These are phyloP conservation scores for Pleurotus eryngii DNA, from an alignment of 768 basidiomycete species.

Conservation along the genomic window DNA sequence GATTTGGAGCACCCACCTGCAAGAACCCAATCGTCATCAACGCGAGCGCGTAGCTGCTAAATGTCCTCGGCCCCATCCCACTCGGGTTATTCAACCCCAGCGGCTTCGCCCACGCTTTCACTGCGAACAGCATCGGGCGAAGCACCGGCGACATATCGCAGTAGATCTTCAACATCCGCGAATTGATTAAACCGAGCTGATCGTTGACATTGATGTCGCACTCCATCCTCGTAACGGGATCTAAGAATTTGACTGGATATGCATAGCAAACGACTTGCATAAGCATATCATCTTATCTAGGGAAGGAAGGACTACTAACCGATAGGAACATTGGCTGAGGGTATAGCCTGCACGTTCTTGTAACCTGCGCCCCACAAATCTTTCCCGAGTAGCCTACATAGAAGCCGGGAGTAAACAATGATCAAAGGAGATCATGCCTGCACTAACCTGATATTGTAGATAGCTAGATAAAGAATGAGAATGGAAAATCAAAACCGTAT, in stretches of 20 bases:
- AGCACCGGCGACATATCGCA: slow-evolving; percentile 42
- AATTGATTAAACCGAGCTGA: slow-evolving; percentile 51
- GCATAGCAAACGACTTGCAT: no score
- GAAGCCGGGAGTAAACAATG: no score
- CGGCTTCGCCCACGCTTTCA: slow-evolving; percentile 62
- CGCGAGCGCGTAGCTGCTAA: slow-evolving; percentile 60
- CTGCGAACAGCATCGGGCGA: slow-evolving; percentile 36
- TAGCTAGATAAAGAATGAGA: slow-evolving; percentile 14
- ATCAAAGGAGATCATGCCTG: no score
- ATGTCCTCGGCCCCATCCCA: slow-evolving; percentile 26
- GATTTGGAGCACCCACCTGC: slow-evolving; percentile 39
- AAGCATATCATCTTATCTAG: no score
- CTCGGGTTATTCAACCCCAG: slow-evolving; percentile 48
- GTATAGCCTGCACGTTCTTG: slow-evolving; percentile 22
- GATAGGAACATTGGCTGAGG: slow-evolving; percentile 40
- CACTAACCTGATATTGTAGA: slow-evolving; percentile 26
- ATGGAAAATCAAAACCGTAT: not conserved
- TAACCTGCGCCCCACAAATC: slow-evolving; percentile 32
- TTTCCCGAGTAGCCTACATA: slow-evolving; percentile 26
- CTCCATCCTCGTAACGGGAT: slow-evolving; percentile 34
- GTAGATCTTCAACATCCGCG: slow-evolving; percentile 49
- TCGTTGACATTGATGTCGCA: slow-evolving; percentile 66
- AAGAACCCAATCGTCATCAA: slow-evolving; percentile 60
- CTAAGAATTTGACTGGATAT: slow-evolving; percentile 47
- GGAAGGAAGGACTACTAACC: slow-evolving; percentile 20